A percentile compares a stretch with the other conserved stretches of the same genome.
phyloP scores from a whole-genome alignment of 768 basidiomycete genomes.

The Mycena leptocephala region DNA sequence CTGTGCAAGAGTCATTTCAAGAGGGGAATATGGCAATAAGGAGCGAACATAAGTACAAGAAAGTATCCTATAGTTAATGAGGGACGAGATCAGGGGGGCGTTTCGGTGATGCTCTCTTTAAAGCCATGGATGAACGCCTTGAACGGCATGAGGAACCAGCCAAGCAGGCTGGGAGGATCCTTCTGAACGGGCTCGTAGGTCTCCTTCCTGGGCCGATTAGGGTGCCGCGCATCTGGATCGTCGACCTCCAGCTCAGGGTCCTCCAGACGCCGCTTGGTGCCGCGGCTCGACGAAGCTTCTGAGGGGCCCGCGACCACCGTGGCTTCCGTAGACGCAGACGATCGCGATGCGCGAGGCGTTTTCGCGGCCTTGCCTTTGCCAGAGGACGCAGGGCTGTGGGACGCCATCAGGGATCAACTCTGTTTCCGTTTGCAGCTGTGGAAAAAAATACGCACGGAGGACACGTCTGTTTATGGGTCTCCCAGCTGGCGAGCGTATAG shows the following conservation, averaged over 20 bases:
- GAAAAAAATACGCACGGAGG: constrained; percentile 41
- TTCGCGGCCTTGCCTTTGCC: constrained; percentile 25
- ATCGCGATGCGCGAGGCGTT: constrained; percentile 41
- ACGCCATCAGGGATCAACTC: constrained; percentile 23
- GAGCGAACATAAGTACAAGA: constrained; percentile 27
- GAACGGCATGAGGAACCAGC: constrained; percentile 77
- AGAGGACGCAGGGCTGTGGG: constrained; percentile 22
- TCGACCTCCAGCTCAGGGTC: constrained; percentile 51
- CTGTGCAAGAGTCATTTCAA: constrained; percentile 17
- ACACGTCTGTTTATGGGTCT: constrained; percentile 73
- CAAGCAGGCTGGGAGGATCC: constrained; percentile 64
- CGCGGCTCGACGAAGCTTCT: constrained; percentile 40
- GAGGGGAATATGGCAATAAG: not conserved
- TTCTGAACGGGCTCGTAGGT: constrained; percentile 59
- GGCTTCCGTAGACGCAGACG: constrained; percentile 56
- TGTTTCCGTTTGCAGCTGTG: not conserved
- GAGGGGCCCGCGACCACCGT: constrained; percentile 52
- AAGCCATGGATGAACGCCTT: constrained; percentile 79
- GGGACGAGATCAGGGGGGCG: constrained; percentile 31
- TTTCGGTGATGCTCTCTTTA: constrained; percentile 66
- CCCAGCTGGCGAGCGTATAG: constrained; percentile 75
- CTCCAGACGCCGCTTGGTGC: constrained; percentile 68
- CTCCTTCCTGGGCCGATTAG: constrained; percentile 69
- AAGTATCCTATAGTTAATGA: constrained; percentile 21
- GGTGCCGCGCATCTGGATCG: constrained; percentile 58